These are phyloP conservation scores for Anthostomella pinea DNA, from an alignment of 2,329 filamentous ascomycete species.

Conservation along the genomic window DNA sequence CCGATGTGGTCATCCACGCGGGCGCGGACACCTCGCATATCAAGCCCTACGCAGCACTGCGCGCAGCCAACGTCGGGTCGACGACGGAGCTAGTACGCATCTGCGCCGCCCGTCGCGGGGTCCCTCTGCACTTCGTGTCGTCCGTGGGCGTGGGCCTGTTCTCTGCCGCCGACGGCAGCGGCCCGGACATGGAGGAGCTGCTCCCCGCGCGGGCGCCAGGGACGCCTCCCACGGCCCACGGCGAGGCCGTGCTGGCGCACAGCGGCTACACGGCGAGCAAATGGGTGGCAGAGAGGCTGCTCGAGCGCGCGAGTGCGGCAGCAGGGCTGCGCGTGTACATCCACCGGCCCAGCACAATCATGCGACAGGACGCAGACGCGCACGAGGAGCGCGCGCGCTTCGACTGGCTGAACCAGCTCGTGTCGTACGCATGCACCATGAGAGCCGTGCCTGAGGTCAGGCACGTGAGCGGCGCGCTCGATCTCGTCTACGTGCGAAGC, in stretches of 20 bases:
- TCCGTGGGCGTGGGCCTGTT: conserved; percentile 1
- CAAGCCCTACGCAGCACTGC: conserved; percentile 8
- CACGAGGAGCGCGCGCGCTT: background rate
- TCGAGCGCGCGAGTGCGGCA: conserved; percentile 28
- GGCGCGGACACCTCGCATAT: conserved; percentile 16
- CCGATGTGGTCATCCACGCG: conserved; percentile 15
- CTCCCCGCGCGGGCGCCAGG: background rate
- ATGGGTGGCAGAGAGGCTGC: conserved; percentile 38
- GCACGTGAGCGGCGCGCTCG: conserved; percentile 3
- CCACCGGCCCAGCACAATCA: conserved; percentile 25
- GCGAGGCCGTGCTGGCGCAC: conserved; percentile 24
- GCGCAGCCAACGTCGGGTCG: conserved; percentile 6
- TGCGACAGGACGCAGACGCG: conserved; percentile 2
- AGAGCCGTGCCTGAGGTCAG: conserved; percentile 1
- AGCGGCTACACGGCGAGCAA: conserved; percentile 36
- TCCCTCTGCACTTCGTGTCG: conserved; percentile 17
- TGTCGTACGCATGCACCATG: conserved; percentile 4
- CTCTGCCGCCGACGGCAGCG: background rate
- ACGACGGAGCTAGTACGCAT: conserved; percentile 7
- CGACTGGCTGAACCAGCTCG: background rate
- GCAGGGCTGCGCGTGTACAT: conserved; percentile 25
- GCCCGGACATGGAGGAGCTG: no score
- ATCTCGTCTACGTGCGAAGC: background rate
- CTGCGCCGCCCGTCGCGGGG: background rate
- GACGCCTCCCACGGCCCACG: conserved; percentile 20